Percentiles rank a stretch among this genome's conserved stretches.
Conservation (phyloP, 1,284 basidiomycete species). For the Cryptococcus wingfieldii region DNA sequence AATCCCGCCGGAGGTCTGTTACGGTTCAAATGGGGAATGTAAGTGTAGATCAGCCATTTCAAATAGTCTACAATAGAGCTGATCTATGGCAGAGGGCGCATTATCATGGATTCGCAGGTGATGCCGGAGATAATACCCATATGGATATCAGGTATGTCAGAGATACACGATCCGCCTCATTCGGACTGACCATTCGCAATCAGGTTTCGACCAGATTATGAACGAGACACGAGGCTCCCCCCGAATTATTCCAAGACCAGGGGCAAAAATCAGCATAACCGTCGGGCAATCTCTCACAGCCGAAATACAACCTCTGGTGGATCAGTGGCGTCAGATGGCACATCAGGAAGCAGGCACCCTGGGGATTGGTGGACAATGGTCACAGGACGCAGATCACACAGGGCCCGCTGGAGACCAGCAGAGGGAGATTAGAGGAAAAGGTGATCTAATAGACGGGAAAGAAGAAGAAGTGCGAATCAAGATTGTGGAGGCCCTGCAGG, state of each 20-base stretch:
- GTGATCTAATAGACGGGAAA: conserved; percentile 22
- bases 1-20: conserved; percentile 59
- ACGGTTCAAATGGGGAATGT: conserved; percentile 96
- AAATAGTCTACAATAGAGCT: background rate
- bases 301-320: conserved; percentile 39
- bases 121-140: conserved; percentile 86
- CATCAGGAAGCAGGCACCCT: conserved; percentile 18
- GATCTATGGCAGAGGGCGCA: conserved; percentile 60
- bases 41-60: conserved; percentile 46
- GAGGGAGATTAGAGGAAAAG: conserved; percentile 19
- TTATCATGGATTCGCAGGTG: conserved; percentile 69
- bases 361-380: conserved; percentile 31
- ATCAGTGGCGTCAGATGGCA: conserved; percentile 31
- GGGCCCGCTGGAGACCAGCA: conserved; percentile 18
- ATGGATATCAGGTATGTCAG: conserved; percentile 70
- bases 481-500: conserved; percentile 33
- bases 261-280: conserved; percentile 42
- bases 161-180: background rate
- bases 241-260: conserved; percentile 37
- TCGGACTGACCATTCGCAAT: background rate
- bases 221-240: conserved; percentile 63
- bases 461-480: conserved; percentile 31
- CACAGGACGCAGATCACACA: conserved; percentile 8
- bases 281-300: conserved; percentile 40
- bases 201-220: conserved; percentile 86